Conservation (phyloP, 768 basidiomycete species). For the Hericium rajendrae region DNA sequence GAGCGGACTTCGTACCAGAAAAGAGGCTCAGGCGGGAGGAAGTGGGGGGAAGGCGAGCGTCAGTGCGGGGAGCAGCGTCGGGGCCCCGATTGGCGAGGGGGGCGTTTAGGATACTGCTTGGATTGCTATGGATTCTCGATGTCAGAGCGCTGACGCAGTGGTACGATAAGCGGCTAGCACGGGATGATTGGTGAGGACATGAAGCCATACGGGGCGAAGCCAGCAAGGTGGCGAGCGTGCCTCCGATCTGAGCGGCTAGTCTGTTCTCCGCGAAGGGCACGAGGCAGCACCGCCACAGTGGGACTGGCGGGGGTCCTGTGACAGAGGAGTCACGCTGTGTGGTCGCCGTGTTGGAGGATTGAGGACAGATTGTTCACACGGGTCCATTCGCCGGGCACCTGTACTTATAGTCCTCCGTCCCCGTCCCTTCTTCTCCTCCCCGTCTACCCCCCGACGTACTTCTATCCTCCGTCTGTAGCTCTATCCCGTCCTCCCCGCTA, state of each 20-base stretch:
- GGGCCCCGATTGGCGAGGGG: slow-evolving; percentile 16
- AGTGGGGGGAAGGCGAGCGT: slow-evolving; percentile 22
- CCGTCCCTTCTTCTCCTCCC: slow-evolving; percentile 6
- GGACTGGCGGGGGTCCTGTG: not conserved
- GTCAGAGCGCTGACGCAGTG: not conserved
- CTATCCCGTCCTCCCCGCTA: slow-evolving; percentile 10
- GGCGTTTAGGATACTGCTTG: slow-evolving; percentile 4
- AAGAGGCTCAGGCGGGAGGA: slow-evolving; percentile 22
- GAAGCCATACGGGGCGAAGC: slow-evolving; percentile 15
- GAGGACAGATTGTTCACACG: slow-evolving; percentile 6
- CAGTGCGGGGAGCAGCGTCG: slow-evolving; percentile 18
- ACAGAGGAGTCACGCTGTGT: not conserved
- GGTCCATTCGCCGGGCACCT: slow-evolving; percentile 17
- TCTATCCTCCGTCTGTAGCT: slow-evolving; percentile 10
- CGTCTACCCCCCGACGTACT: slow-evolving; percentile 4
- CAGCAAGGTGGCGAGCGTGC: slow-evolving; percentile 10
- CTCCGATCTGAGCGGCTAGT: slow-evolving; percentile 17
- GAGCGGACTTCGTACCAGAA: slow-evolving; percentile 15
- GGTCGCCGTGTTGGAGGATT: not conserved
- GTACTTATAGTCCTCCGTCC: slow-evolving; percentile 24
- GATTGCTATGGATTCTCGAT: not conserved
- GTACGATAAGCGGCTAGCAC: slow-evolving; percentile 5
- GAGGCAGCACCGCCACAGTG: slow-evolving; percentile 2
- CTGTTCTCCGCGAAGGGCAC: slow-evolving; percentile 10
- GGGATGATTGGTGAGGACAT: slow-evolving; percentile 7